phyloP scores from a whole-genome alignment of 352 stramenopile species.

The Phytophthora citrophthora region DNA sequence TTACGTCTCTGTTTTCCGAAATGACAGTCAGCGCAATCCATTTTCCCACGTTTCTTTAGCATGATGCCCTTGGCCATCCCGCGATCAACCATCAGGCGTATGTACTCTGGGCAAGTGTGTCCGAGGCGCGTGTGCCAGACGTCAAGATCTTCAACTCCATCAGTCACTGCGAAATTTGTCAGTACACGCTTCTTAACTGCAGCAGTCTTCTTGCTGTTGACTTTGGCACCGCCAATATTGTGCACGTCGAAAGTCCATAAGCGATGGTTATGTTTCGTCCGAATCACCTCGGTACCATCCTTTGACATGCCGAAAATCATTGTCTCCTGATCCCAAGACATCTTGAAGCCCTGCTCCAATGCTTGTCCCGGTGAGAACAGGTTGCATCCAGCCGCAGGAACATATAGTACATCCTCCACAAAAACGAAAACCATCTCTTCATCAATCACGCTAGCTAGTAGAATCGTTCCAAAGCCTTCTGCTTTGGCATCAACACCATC shows the following conservation, averaged over 20 bases:
- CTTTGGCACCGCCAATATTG: constrained; percentile 7
- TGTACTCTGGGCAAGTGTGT: constrained; percentile 13
- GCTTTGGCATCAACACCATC: constrained; percentile 2
- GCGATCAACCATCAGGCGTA: constrained; percentile 16
- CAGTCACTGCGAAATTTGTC: constrained; percentile 12
- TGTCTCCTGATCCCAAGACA: constrained; percentile 7
- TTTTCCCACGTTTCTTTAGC: constrained; percentile 12
- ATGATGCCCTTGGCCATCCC: constrained; percentile 19
- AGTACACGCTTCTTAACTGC: constrained; percentile 7
- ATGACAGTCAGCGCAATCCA: constrained; percentile 16
- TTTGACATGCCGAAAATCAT: constrained; percentile 12
- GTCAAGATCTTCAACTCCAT: constrained; percentile 10
- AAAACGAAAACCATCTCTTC: constrained; percentile 19
- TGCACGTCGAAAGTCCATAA: constrained; percentile 20
- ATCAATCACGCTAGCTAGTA: constrained; percentile 9
- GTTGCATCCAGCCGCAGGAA: constrained; percentile 15
- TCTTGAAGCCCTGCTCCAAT: constrained; percentile 15
- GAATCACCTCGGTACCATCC: constrained; percentile 14
- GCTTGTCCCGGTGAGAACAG: constrained; percentile 18
- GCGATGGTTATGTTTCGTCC: not conserved
- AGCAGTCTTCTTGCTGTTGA: not conserved
- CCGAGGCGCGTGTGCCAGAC: constrained; percentile 11
- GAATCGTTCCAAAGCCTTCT: constrained; percentile 20
- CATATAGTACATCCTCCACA: constrained; percentile 13
- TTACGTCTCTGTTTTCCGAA: constrained; percentile 19